A percentile compares a stretch with the other conserved stretches of the same genome.
These are phyloP conservation scores for Plasmopara viticola DNA, from an alignment of 352 stramenopile species.

Conservation along the genomic window DNA sequence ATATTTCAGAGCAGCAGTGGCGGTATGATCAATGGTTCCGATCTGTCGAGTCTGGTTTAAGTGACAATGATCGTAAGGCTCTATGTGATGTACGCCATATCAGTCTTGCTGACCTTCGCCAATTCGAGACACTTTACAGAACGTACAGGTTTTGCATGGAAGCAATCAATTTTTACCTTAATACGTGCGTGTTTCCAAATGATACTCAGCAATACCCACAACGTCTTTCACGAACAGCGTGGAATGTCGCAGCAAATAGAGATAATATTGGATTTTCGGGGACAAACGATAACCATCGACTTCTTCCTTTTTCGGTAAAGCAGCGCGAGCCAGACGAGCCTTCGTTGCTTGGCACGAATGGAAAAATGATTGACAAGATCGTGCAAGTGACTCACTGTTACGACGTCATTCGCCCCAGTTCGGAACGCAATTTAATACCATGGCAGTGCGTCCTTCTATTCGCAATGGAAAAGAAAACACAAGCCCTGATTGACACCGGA, in stretches of 20 bases:
- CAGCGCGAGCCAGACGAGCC: conserved; percentile 54
- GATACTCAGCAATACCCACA: conserved; percentile 81
- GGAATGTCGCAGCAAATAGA: conserved; percentile 67
- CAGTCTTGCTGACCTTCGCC: conserved; percentile 59
- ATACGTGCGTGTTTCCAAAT: conserved; percentile 68
- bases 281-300: conserved; percentile 84
- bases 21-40: conserved; percentile 71
- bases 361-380: conserved; percentile 82
- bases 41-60: conserved; percentile 19
- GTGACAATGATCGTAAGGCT: conserved; percentile 14
- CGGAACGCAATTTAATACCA: conserved; percentile 4
- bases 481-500: conserved; percentile 83
- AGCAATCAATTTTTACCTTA: conserved; percentile 84
- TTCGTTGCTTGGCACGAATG: conserved; percentile 67
- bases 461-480: conserved; percentile 30
- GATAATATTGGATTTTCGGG: conserved; percentile 80
- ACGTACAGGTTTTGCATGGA: conserved; percentile 59
- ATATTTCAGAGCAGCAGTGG: conserved; percentile 48
- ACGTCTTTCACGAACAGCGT: conserved; percentile 64
- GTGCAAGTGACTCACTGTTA: conserved; percentile 32
- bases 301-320: conserved; percentile 63
- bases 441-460: conserved; percentile 46
- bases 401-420: conserved; percentile 18
- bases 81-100: conserved; percentile 63
- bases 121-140: conserved; percentile 48